Evolutionary conservation across 768 basidiomycete genomes (phyloP).

Genomic region (Pleurotus giganteus): DNA sequence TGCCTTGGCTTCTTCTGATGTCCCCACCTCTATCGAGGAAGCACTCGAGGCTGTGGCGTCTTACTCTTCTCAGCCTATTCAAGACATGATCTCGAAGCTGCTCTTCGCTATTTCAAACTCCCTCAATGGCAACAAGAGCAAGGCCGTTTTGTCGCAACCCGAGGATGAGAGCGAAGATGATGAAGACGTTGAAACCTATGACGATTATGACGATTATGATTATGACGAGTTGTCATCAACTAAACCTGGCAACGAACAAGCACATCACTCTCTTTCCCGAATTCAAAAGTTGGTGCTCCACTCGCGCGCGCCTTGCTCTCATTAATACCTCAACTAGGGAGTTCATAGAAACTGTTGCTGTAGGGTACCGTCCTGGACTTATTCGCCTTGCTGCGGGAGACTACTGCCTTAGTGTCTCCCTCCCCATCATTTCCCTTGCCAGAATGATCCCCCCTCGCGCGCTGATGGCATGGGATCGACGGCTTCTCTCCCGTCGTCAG

Average conservation of each 20-base stretch:
- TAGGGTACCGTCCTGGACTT: slow-evolving; percentile 59
- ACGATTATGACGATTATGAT: slow-evolving; percentile 32
- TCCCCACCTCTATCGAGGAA: slow-evolving; percentile 36
- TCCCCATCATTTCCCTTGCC: slow-evolving; percentile 52
- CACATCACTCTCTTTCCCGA: background rate
- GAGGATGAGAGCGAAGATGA: slow-evolving; percentile 18
- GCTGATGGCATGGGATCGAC: slow-evolving; percentile 72
- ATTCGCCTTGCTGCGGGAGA: slow-evolving; percentile 49
- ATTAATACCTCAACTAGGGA: slow-evolving; percentile 36
- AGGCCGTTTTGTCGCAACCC: background rate
- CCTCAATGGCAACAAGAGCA: slow-evolving; percentile 10
- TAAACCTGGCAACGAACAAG: slow-evolving; percentile 11
- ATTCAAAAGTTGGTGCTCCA: background rate
- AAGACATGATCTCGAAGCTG: slow-evolving; percentile 42
- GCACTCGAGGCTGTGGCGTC: slow-evolving; percentile 46
- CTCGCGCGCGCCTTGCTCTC: background rate
- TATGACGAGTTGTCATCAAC: slow-evolving; percentile 5
- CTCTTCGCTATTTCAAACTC: slow-evolving; percentile 31
- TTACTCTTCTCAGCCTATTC: slow-evolving; percentile 39
- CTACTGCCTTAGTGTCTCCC: slow-evolving; percentile 53
- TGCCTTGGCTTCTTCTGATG: slow-evolving; percentile 45
- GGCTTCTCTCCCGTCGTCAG: slow-evolving; percentile 52
- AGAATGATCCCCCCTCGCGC: slow-evolving; percentile 59
- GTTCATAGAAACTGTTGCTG: slow-evolving; percentile 57
- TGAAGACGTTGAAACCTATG: slow-evolving; percentile 31